Percentiles rank a stretch among this genome's conserved stretches.
Conservation (phyloP, 1,284 basidiomycete species). For the Calocybe gambosa region DNA sequence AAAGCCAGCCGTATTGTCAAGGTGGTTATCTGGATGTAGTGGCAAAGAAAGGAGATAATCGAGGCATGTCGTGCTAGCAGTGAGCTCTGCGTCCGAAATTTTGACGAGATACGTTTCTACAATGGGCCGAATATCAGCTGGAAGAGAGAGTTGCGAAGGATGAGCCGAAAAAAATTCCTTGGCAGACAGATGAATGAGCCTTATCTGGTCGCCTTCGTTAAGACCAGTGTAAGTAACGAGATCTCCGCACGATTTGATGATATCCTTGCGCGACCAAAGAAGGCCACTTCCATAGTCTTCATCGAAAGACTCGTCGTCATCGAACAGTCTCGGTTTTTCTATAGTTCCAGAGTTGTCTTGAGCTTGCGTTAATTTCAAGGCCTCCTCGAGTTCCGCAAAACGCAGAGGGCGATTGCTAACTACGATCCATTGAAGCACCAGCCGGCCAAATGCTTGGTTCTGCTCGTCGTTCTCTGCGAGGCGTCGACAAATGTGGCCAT, state of each 20-base stretch:
- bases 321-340: neutral
- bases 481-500: conserved; percentile 5
- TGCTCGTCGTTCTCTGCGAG: conserved; percentile 4
- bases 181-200: conserved; percentile 6
- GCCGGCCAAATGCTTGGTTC: neutral
- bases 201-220: conserved; percentile 6
- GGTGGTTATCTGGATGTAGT: neutral
- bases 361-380: conserved; percentile 3
- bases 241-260: conserved; percentile 8
- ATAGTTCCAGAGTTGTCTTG: neutral
- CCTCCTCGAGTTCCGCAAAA: conserved; percentile 6
- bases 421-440: conserved; percentile 8
- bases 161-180: conserved; percentile 4
- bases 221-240: conserved; percentile 6
- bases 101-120: neutral
- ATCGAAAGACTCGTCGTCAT: neutral
- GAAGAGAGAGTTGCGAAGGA: neutral
- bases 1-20: neutral
- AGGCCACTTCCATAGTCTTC: conserved; percentile 4
- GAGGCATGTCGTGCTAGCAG: neutral
- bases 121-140: neutral
- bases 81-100: neutral
- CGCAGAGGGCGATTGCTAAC: conserved; percentile 4
- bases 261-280: conserved; percentile 10
- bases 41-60: neutral